phyloP scores from a whole-genome alignment of 768 basidiomycete genomes.

The Podaxis pistillaris region DNA sequence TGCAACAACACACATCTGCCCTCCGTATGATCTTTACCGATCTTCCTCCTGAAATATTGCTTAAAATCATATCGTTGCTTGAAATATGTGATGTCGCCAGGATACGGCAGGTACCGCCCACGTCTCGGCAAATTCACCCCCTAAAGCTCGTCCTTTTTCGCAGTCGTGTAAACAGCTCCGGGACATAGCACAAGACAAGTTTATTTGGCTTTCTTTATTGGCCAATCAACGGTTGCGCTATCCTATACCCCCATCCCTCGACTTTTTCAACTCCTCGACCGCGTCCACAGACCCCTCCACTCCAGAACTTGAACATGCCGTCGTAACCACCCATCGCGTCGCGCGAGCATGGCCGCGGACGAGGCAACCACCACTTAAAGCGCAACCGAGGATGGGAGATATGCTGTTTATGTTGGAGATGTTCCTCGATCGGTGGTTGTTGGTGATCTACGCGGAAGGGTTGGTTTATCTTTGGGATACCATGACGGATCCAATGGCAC shows the following conservation, averaged over 20 bases:
- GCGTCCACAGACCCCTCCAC: background rate
- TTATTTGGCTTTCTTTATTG: slow-evolving; percentile 2
- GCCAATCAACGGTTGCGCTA: background rate
- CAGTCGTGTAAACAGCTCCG: slow-evolving; percentile 8
- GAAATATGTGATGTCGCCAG: slow-evolving; percentile 8
- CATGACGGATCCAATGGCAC: slow-evolving; percentile 1
- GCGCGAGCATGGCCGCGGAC: slow-evolving; percentile 5
- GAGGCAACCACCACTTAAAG: background rate
- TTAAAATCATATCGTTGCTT: slow-evolving; percentile 5
- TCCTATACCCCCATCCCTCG: slow-evolving; percentile 5
- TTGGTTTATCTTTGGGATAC: slow-evolving; percentile 43
- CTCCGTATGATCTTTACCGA: background rate
- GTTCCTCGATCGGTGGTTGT: slow-evolving; percentile 46
- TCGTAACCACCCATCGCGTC: slow-evolving; percentile 6
- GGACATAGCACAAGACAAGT: slow-evolving; percentile 6
- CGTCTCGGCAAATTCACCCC: background rate
- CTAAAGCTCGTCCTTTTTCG: background rate
- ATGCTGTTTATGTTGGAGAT: slow-evolving; percentile 37
- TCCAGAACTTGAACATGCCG: slow-evolving; percentile 7
- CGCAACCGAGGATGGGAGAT: background rate
- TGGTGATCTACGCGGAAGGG: slow-evolving; percentile 43
- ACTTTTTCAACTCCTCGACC: background rate
- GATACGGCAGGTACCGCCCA: slow-evolving; percentile 12
- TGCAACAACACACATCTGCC: background rate
- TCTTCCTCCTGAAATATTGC: slow-evolving; percentile 11